Evolutionary conservation across 148 eudicot genomes (phyloP).

Genomic region (Nyssa sinensis): DNA sequence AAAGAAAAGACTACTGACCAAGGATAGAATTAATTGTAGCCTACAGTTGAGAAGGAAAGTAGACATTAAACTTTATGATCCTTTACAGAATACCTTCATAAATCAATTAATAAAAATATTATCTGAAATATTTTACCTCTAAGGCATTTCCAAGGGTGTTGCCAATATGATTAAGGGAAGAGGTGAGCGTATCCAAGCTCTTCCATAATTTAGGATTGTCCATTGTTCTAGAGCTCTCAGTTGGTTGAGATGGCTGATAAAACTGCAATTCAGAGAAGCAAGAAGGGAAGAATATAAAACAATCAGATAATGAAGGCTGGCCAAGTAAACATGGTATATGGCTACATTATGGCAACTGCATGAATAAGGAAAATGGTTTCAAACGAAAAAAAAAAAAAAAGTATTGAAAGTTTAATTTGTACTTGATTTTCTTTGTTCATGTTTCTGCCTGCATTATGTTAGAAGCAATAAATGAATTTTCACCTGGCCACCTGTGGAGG

Average conservation of each 20-base stretch:
- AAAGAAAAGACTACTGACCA: no score
- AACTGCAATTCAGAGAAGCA: conserved; percentile 25
- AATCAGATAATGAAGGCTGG: not conserved
- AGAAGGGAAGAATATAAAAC: not conserved
- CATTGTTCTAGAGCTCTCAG: conserved; percentile 37
- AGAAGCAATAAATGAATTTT: not conserved
- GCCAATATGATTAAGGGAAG: conserved; percentile 74
- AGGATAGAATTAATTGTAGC: no score
- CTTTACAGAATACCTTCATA: no score
- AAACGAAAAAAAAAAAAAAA: not conserved
- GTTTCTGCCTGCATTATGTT: not conserved
- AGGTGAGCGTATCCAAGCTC: conserved; percentile 66
- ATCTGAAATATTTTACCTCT: conserved; percentile 45
- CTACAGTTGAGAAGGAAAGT: no score
- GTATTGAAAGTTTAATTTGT: conserved; percentile 1
- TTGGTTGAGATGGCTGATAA: conserved; percentile 36
- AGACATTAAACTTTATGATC: no score
- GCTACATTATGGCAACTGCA: not conserved
- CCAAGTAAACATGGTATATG: not conserved
- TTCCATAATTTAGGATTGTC: conserved; percentile 65
- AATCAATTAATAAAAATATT: no score
- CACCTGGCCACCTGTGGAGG: conserved; percentile 48
- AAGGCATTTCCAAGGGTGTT: conserved; percentile 75
- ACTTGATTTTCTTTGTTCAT: no score
- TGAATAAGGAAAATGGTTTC: not conserved